Evolutionary conservation across 306 rosid species (phyloP), one percentile per base, ranked within the genome.

Genomic region (Malus asiatica): DNA sequence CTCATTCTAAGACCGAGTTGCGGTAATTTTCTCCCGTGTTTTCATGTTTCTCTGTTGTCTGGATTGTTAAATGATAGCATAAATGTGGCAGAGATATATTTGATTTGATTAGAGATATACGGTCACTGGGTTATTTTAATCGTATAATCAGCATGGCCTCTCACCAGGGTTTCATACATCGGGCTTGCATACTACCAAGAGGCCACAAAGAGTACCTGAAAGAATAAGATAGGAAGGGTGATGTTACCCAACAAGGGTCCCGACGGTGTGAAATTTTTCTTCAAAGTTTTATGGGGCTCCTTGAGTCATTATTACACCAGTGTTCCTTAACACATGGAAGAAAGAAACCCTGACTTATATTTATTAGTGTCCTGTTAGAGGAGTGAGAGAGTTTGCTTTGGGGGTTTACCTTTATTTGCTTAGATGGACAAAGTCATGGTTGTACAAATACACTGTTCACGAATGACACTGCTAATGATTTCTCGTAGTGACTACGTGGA

Each of bases 1-100:
- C 98, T 23, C 96, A 88, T 82, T 90, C 98, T 44, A 95, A 92
- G 86, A 83, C 97, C 5, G 98, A 95, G 88, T 78, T 77, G 58
- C 89, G 98, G 98, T 90, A 86, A 70, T 38, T 42, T 30, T 20
- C 66, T 78, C 18, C 6, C 4, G 12, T 32, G 22, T 5, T 40
- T 10, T 59, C 57, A 8, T 33, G 76, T 27, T 40, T 59, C 45
- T 72, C 12, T 38, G 66, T 72, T 16, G 29, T 58, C 55, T 35
- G 55, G 32, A 72, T 16, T 14, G 22, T 40, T 42, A 14, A 42
- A 23, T 68, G 55, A 23, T 58, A 57, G 51, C 51, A 45, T 33
- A 11, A 32, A 35, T n/a, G 76, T 40, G 6, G 15, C 66, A 11
- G 13, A 29, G 27, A 59, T 27, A 1, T 70, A 27, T 15, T 16